Evolutionary conservation across 2,329 filamentous ascomycete species (phyloP).

Genomic region (Ophiostoma fasciatum): DNA sequence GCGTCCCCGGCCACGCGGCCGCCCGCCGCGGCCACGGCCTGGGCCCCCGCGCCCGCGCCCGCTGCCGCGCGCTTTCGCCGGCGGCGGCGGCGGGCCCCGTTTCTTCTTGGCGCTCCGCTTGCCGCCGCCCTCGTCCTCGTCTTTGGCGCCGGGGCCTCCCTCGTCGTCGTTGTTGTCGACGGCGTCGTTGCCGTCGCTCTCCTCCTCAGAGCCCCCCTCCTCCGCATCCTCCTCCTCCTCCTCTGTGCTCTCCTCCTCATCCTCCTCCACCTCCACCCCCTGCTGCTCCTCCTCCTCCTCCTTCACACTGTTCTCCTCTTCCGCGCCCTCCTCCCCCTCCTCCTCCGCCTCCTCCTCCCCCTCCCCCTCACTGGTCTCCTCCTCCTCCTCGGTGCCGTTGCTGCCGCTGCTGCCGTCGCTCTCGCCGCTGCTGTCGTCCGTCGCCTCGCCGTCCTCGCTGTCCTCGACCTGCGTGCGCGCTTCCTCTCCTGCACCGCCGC

Average conservation of each 20-base stretch:
- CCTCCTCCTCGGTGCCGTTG: constrained; percentile 1
- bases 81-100: no score
- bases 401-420: no score
- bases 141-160: constrained; percentile 5
- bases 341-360: neutral
- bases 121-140: no score
- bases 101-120: no score
- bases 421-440: no score
- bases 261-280: neutral
- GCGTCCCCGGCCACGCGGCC: no score
- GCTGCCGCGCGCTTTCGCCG: no score
- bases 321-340: neutral
- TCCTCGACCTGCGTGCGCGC: constrained; percentile 1
- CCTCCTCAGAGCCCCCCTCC: constrained; percentile 1
- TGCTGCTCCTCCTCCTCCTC: constrained; percentile 1
- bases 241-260: neutral
- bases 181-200: constrained; percentile 5
- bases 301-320: neutral
- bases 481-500: constrained; percentile 1
- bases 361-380: neutral
- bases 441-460: neutral
- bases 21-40: no score
- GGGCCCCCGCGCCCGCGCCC: no score
- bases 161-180: constrained; percentile 1
- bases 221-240: constrained; percentile 1